Conservation (phyloP, 1,139 yeast genomes). For the Yamadazyma songkhlaensis region DNA sequence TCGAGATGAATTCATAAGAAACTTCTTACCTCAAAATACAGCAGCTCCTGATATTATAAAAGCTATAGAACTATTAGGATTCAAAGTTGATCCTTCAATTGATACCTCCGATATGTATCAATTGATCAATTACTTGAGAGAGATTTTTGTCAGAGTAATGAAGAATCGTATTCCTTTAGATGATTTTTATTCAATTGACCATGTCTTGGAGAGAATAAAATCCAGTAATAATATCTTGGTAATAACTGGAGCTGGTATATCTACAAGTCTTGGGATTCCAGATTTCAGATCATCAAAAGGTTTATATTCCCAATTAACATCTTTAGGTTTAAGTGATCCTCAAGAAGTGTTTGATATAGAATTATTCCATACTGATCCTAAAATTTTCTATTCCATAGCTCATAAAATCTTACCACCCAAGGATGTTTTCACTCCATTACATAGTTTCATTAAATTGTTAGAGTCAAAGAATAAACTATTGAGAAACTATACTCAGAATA, state of each 20-base stretch:
- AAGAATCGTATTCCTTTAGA: constrained; percentile 52
- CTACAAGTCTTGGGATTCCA: constrained; percentile 90
- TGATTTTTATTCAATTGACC: constrained; percentile 56
- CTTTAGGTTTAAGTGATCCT: constrained; percentile 80
- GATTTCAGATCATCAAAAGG: constrained; percentile 93
- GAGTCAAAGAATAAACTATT: constrained; percentile 78
- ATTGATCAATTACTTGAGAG: constrained; percentile 49
- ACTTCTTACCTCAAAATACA: constrained; percentile 59
- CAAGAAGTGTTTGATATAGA: constrained; percentile 89
- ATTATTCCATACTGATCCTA: constrained; percentile 74
- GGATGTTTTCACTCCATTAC: constrained; percentile 76
- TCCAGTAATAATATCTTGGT: constrained; percentile 67
- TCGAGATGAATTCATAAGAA: constrained; percentile 52
- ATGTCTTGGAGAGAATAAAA: constrained; percentile 52
- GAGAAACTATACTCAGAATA: constrained; percentile 91
- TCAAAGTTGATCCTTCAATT: constrained; percentile 35
- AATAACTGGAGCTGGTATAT: constrained; percentile 94
- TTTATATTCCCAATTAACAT: constrained; percentile 68
- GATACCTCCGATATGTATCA: constrained; percentile 39
- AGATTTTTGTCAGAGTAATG: constrained; percentile 58
- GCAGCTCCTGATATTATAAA: constrained; percentile 49
- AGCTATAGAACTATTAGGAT: constrained; percentile 52
- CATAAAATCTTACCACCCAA: constrained; percentile 83
- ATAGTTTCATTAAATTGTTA: constrained; percentile 72
- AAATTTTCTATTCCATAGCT: constrained; percentile 83